phyloP scores from a whole-genome alignment of 139 green algal genomes.

The Tetraselmis striata region DNA sequence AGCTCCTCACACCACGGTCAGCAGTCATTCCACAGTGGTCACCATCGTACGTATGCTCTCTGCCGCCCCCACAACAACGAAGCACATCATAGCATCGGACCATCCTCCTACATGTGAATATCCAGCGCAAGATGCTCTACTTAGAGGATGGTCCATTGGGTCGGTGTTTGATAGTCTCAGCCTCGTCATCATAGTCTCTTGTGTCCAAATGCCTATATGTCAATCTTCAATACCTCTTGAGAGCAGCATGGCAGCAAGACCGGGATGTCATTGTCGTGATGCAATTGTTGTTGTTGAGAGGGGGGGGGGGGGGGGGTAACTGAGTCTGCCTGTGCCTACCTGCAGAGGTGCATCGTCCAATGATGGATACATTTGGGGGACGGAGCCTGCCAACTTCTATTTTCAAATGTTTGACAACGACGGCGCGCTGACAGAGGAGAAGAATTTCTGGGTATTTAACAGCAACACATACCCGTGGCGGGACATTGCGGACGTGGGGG shows the following conservation, averaged over 20 bases:
- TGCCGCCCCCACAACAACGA: background rate
- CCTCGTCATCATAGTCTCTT: no score
- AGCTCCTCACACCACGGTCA: background rate
- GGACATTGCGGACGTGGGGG: background rate
- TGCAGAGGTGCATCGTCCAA: background rate
- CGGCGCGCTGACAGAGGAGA: background rate
- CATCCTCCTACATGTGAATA: background rate
- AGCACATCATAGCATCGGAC: background rate
- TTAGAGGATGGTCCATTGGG: no score
- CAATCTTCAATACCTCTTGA: no score
- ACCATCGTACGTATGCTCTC: background rate
- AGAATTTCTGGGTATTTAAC: background rate
- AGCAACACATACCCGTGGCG: background rate
- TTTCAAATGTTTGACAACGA: background rate
- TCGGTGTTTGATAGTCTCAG: no score
- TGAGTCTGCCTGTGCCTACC: background rate
- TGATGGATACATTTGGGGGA: background rate
- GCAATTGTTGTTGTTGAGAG: no score
- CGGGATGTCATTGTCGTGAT: no score
- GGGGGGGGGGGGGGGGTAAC: no score
- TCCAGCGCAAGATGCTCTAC: no score
- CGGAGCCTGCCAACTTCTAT: background rate
- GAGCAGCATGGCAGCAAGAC: no score
- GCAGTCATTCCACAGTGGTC: background rate
- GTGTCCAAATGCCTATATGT: no score